Conservation (phyloP, 208 protist genomes). For the Acanthamoeba sp. region DNA sequence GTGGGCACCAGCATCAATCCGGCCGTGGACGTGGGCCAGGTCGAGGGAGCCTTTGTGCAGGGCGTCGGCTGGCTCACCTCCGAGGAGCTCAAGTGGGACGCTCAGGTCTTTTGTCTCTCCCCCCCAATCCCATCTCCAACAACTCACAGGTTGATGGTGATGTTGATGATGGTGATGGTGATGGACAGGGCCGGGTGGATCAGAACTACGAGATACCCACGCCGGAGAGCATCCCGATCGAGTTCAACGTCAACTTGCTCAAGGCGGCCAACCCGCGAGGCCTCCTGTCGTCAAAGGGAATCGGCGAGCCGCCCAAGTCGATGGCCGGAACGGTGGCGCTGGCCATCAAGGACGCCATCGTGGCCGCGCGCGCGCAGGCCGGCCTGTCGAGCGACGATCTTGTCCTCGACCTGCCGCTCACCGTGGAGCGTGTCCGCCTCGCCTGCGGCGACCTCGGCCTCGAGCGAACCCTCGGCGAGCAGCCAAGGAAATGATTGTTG, state of each 20-base stretch:
- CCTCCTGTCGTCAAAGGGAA: slow-evolving; percentile 75
- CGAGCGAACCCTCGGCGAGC: not conserved
- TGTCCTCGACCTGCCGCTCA: not conserved
- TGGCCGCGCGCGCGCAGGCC: slow-evolving; percentile 41
- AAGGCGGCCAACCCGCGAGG: slow-evolving; percentile 17
- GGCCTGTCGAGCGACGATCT: not conserved
- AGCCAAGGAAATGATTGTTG: too few species aligned
- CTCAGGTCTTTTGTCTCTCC: not conserved
- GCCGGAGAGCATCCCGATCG: slow-evolving; percentile 89
- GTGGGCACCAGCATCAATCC: slow-evolving; percentile 88
- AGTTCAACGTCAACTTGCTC: slow-evolving; percentile 91
- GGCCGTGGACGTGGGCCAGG: slow-evolving; percentile 90
- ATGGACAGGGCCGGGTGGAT: not conserved
- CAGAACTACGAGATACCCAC: slow-evolving; percentile 84
- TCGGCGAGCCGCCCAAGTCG: slow-evolving; percentile 91
- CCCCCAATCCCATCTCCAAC: not conserved
- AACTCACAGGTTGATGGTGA: not conserved
- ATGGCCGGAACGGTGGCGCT: slow-evolving; percentile 87
- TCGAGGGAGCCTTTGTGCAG: slow-evolving; percentile 89
- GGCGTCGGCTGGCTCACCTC: slow-evolving; percentile 84
- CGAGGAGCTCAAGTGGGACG: slow-evolving; percentile 79
- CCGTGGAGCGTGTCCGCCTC: not conserved
- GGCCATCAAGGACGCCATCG: slow-evolving; percentile 90
- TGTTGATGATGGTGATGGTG: not conserved
- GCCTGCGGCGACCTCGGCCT: not conserved